phyloP scores from a whole-genome alignment of 331 rosid genomes.

The Rhamnella rubrinervis region DNA sequence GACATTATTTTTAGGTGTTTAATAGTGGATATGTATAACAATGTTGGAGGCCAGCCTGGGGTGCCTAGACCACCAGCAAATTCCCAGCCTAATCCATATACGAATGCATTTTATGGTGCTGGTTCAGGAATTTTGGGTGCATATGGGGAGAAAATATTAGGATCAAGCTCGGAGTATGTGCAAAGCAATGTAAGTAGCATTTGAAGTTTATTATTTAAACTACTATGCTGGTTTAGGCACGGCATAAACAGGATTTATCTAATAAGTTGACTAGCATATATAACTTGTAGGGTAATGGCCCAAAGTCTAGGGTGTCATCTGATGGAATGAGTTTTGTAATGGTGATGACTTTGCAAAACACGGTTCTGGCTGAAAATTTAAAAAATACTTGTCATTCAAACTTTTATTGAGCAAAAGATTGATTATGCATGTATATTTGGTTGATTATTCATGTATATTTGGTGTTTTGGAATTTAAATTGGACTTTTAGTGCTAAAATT shows the following conservation, averaged over 20 bases:
- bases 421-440: too few relatives aligned
- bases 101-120: conserved; percentile 70
- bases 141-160: conserved; percentile 79
- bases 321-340: too few relatives aligned
- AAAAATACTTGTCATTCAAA: too few relatives aligned
- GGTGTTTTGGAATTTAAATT: background rate
- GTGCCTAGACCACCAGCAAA: conserved; percentile 48
- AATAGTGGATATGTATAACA: conserved; percentile 58
- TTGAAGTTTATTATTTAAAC: background rate
- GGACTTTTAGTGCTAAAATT: background rate
- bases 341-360: too few relatives aligned
- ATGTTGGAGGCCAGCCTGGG: conserved; percentile 57
- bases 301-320: too few relatives aligned
- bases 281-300: too few relatives aligned
- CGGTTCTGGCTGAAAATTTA: too few relatives aligned
- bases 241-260: background rate
- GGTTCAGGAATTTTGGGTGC: conserved; percentile 92
- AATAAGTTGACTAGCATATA: too few relatives aligned
- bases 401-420: too few relatives aligned
- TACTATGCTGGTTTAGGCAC: background rate
- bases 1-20: background rate
- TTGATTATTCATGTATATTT: too few relatives aligned
- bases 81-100: conserved; percentile 73
- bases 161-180: conserved; percentile 84
- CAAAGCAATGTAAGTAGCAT: conserved; percentile 79